phyloP scores from a whole-genome alignment of 2,329 filamentous ascomycete genomes.

The Chrysosporium keratinophilum region DNA sequence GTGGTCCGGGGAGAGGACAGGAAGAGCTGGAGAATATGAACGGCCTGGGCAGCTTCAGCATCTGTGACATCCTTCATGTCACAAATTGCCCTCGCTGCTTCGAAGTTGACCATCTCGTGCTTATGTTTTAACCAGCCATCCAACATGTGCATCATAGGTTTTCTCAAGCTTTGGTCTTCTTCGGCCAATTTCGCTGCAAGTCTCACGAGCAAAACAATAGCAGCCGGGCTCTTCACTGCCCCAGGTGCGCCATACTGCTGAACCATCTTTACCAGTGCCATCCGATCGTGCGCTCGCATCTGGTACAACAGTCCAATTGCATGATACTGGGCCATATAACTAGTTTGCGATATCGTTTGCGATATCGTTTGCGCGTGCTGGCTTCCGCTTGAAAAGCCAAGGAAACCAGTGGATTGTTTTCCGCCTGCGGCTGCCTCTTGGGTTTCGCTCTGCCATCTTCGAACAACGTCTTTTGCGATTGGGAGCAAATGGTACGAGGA shows the following conservation, averaged over 20 bases:
- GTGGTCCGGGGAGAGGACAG: conserved; percentile 89
- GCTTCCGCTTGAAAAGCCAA: conserved; percentile 77
- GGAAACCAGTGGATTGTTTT: conserved; percentile 82
- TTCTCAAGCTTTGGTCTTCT: conserved; percentile 78
- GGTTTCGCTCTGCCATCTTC: conserved; percentile 96
- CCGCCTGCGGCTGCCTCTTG: conserved; percentile 86
- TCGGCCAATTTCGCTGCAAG: conserved; percentile 88
- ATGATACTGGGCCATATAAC: conserved; percentile 97
- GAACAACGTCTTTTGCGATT: conserved; percentile 87
- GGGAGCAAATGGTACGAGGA: conserved; percentile 97
- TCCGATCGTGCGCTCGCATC: conserved; percentile 93
- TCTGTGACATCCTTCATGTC: conserved; percentile 90
- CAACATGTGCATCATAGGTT: conserved; percentile 93
- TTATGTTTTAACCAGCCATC: conserved; percentile 96
- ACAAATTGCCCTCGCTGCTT: conserved; percentile 95
- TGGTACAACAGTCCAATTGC: conserved; percentile 95
- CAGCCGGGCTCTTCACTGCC: conserved; percentile 88
- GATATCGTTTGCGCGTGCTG: conserved; percentile 57
- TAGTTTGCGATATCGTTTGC: conserved; percentile 68
- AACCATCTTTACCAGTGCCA: conserved; percentile 99
- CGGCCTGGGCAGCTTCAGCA: conserved; percentile 78
- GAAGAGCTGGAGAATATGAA: conserved; percentile 93
- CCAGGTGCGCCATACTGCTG: conserved; percentile 91
- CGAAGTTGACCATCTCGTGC: conserved; percentile 99
- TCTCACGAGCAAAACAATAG: conserved; percentile 82